Conservation (phyloP, 352 stramenopile genomes). For the Phytophthora cactorum region DNA sequence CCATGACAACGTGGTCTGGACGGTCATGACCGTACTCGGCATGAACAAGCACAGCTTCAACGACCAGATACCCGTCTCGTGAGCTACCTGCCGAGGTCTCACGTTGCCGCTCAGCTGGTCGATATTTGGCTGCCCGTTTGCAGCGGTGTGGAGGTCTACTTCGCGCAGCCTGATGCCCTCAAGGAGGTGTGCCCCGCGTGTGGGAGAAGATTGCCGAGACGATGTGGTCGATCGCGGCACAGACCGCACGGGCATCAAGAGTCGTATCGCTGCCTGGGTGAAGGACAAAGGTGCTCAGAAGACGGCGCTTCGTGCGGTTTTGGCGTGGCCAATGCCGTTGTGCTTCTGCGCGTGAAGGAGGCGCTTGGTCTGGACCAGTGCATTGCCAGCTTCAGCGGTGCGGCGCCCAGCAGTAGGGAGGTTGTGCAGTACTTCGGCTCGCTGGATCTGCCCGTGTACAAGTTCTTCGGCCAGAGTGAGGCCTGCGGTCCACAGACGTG, state of each 20-base stretch:
- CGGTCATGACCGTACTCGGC: slow-evolving; percentile 61
- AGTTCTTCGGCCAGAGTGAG: slow-evolving; percentile 95
- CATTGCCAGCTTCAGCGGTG: too few relatives aligned
- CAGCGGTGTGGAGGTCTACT: slow-evolving; percentile 78
- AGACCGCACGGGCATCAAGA: slow-evolving; percentile 93
- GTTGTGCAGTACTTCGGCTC: slow-evolving; percentile 95
- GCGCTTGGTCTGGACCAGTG: slow-evolving; percentile 92
- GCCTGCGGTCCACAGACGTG: too few relatives aligned
- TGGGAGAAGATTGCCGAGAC: too few relatives aligned
- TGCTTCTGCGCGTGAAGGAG: slow-evolving; percentile 88
- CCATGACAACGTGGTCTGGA: slow-evolving; percentile 94
- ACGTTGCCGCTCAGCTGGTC: slow-evolving; percentile 88
- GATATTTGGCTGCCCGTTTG: too few relatives aligned
- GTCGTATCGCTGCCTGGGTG: slow-evolving; percentile 90
- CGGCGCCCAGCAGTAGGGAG: slow-evolving; percentile 86
- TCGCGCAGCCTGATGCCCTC: slow-evolving; percentile 88
- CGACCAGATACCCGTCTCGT: slow-evolving; percentile 70
- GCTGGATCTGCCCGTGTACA: slow-evolving; percentile 94
- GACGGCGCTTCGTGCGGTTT: slow-evolving; percentile 66
- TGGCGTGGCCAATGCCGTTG: slow-evolving; percentile 86
- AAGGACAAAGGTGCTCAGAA: slow-evolving; percentile 86
- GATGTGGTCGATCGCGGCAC: slow-evolving; percentile 81
- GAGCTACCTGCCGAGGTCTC: slow-evolving; percentile 90
- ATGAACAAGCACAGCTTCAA: slow-evolving; percentile 70
- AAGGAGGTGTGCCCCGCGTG: too few relatives aligned